Percentiles rank a stretch among this genome's conserved stretches.
phyloP scores from a whole-genome alignment of 345 rosid genomes.

The Pistacia vera region DNA sequence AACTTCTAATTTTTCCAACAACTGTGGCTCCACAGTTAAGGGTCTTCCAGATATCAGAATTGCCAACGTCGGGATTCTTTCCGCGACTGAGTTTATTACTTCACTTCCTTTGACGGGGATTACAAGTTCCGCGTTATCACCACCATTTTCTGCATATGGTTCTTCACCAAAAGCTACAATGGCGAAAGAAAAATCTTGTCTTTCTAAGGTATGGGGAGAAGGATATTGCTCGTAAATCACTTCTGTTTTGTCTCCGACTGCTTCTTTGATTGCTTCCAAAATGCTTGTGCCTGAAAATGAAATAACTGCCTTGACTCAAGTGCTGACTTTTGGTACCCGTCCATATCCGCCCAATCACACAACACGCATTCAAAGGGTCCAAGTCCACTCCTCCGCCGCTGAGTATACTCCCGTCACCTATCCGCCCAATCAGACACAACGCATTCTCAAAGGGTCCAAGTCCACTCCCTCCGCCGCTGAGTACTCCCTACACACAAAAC shows the following conservation, averaged over 20 bases:
- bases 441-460: too few relatives aligned
- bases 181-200: slow-evolving; percentile 54
- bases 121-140: slow-evolving; percentile 60
- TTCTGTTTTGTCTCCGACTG: slow-evolving; percentile 65
- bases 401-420: too few relatives aligned
- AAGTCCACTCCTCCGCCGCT: too few relatives aligned
- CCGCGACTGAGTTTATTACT: slow-evolving; percentile 50
- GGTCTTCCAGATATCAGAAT: slow-evolving; percentile 82
- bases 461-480: too few relatives aligned
- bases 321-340: too few relatives aligned
- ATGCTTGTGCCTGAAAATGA: slow-evolving; percentile 64
- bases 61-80: slow-evolving; percentile 59
- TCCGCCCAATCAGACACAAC: too few relatives aligned
- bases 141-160: slow-evolving; percentile 72
- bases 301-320: slow-evolving; percentile 19
- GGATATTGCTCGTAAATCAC: slow-evolving; percentile 62
- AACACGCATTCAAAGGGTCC: too few relatives aligned
- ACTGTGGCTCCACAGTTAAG: slow-evolving; percentile 52
- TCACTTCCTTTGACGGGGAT: slow-evolving; percentile 65
- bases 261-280: slow-evolving; percentile 65
- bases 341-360: too few relatives aligned
- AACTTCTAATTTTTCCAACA: slow-evolving; percentile 62
- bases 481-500: too few relatives aligned
- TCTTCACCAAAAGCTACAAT: slow-evolving; percentile 79
- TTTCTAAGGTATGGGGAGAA: slow-evolving; percentile 53